Evolutionary conservation across 1,284 basidiomycete species (phyloP).

Genomic region (Tilletiopsis washingtonensis): DNA sequence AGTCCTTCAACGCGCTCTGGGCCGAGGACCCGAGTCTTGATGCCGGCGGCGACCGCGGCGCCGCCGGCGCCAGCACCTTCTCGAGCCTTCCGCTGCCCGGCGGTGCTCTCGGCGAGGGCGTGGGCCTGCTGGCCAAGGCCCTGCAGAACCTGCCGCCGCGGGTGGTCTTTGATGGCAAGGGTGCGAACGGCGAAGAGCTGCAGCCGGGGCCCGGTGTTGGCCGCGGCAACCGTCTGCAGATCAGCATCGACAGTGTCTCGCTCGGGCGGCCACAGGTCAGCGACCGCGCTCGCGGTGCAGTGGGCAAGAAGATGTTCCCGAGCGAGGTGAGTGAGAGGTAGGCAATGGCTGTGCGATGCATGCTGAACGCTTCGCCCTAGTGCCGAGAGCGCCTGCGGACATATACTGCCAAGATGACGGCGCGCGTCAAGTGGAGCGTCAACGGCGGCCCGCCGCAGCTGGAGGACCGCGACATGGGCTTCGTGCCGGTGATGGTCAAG

Average conservation of each 20-base stretch:
- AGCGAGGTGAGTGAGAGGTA: slow-evolving; percentile 59
- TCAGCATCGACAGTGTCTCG: slow-evolving; percentile 81
- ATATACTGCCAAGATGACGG: slow-evolving; percentile 85
- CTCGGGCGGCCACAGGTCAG: slow-evolving; percentile 64
- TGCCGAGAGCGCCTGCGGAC: slow-evolving; percentile 77
- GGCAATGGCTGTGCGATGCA: not conserved
- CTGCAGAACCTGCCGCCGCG: slow-evolving; percentile 79
- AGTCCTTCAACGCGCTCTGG: slow-evolving; percentile 85
- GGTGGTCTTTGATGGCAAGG: slow-evolving; percentile 78
- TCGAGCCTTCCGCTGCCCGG: slow-evolving; percentile 5
- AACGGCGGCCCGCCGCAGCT: slow-evolving; percentile 65
- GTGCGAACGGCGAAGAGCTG: too few relatives aligned
- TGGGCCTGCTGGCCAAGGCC: slow-evolving; percentile 71
- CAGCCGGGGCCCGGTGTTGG: too few relatives aligned
- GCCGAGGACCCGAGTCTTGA: slow-evolving; percentile 36
- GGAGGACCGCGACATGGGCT: slow-evolving; percentile 77
- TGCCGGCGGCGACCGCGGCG: slow-evolving; percentile 60
- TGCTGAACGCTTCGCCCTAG: slow-evolving; percentile 6
- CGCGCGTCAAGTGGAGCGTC: slow-evolving; percentile 79
- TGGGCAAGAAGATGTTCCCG: slow-evolving; percentile 62
- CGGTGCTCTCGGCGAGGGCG: slow-evolving; percentile 56
- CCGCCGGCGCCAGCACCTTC: slow-evolving; percentile 6
- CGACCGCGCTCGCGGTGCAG: not conserved
- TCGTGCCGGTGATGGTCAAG: slow-evolving; percentile 91
- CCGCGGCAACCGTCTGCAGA: slow-evolving; percentile 51